Conservation (phyloP, 805 yeast genomes). For the Candida piceae region DNA sequence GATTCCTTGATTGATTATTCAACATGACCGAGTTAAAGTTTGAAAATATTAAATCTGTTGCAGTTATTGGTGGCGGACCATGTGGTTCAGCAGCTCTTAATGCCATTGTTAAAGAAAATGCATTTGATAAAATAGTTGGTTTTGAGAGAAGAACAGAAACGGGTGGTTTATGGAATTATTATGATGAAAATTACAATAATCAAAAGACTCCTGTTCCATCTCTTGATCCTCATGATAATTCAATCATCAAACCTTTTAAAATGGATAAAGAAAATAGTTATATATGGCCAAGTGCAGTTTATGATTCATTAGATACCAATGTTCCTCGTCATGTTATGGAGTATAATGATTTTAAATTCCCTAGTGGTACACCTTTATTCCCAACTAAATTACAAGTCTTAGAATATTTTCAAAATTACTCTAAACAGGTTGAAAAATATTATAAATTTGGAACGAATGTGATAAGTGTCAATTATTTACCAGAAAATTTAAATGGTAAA, state of each 20-base stretch:
- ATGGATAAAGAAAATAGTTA: slow-evolving; percentile 10
- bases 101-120: slow-evolving; percentile 50
- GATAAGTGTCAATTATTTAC: slow-evolving; percentile 30
- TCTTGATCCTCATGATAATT: slow-evolving; percentile 20
- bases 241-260: slow-evolving; percentile 8
- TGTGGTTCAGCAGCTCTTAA: slow-evolving; percentile 63
- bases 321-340: slow-evolving; percentile 64
- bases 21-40: slow-evolving; percentile 3
- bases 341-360: slow-evolving; percentile 49
- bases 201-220: slow-evolving; percentile 25
- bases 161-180: slow-evolving; percentile 84
- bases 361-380: slow-evolving; percentile 41
- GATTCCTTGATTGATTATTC: too few species aligned
- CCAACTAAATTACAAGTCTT: slow-evolving; percentile 55
- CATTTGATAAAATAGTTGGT: slow-evolving; percentile 44
- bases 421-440: slow-evolving; percentile 33
- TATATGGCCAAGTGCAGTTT: slow-evolving; percentile 52
- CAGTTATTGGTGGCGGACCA: slow-evolving; percentile 78
- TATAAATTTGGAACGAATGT: slow-evolving; percentile 46
- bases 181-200: slow-evolving; percentile 21
- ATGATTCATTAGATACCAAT: slow-evolving; percentile 65
- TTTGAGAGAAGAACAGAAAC: slow-evolving; percentile 53
- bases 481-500: slow-evolving; percentile 15
- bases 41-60: slow-evolving; percentile 31
- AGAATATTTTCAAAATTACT: slow-evolving; percentile 51